Base-by-base conservation (phyloP, 805 yeast genomes). In the Scheffersomyces lignosus region DNA sequence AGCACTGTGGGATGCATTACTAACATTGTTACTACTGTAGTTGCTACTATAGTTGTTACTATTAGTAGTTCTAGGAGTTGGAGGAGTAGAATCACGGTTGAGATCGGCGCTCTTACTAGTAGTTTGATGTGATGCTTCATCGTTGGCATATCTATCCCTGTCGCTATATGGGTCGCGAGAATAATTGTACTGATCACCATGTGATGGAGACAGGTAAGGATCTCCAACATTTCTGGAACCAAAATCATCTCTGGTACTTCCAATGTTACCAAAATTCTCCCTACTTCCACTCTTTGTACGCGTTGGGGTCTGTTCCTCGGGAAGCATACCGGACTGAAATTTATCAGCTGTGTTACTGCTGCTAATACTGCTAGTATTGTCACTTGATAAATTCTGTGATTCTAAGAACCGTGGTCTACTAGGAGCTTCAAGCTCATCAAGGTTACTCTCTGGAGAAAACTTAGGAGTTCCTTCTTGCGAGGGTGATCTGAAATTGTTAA, bases 401-500 rank as follows among this genome's bases (percentile, higher is more conserved):
- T n/a, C n/a, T n/a, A n/a, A n/a, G n/a, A n/a, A n/a, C n/a, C n/a
- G n/a, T n/a, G n/a, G n/a, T n/a, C n/a, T n/a, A n/a, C n/a, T n/a
- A n/a, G n/a, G n/a, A n/a, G n/a, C n/a, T n/a, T n/a, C n/a, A n/a
- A n/a, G n/a, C n/a, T n/a, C n/a, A n/a, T n/a, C n/a, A n/a, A n/a
- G n/a, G n/a, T n/a, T n/a, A n/a, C n/a, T n/a, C n/a, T n/a, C n/a
- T n/a, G n/a, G n/a, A n/a, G n/a, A n/a, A n/a, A n/a, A n/a, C 7
- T 20, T 7, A 10, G 24, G 10, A 10, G 7, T 7, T 20, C 24
- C 24, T 7, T 20, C 24, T 7, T 20, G 24, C 20, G 56, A 40
- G 18, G 44, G 40, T 6, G 43, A 36, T 38, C 66, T 54, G 28
- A 66, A 62, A 25, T 59, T 61, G 42, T 51, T 62, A 48, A 61